Evolutionary conservation across 2,329 filamentous ascomycete species (phyloP).

Genomic region (Fusarium scirpi): DNA sequence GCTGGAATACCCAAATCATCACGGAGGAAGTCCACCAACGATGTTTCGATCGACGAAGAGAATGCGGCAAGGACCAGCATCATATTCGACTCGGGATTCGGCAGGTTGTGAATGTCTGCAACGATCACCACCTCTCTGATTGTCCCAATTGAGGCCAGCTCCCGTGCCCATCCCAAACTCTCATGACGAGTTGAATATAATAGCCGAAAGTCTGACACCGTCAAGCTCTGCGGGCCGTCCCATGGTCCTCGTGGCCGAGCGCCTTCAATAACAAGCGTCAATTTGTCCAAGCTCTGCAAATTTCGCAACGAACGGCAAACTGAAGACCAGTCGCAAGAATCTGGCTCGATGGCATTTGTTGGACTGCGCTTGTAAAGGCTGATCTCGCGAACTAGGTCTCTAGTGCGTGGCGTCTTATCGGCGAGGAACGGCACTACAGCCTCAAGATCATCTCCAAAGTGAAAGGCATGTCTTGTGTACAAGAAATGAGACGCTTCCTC

Average conservation of each 20-base stretch:
- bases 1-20: constrained; percentile 47
- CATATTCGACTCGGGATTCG: constrained; percentile 63
- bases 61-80: constrained; percentile 71
- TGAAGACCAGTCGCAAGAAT: constrained; percentile 65
- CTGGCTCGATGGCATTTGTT: constrained; percentile 52
- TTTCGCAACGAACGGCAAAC: constrained; percentile 62
- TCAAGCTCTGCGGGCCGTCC: constrained; percentile 61
- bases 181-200: constrained; percentile 60
- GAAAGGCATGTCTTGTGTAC: constrained; percentile 68
- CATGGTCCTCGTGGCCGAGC: constrained; percentile 64
- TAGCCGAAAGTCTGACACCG: constrained; percentile 60
- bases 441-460: constrained; percentile 71
- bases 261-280: constrained; percentile 66
- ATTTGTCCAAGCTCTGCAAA: constrained; percentile 54
- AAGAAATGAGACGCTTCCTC: constrained; percentile 67
- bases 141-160: constrained; percentile 63
- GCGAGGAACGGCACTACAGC: constrained; percentile 69
- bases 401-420: constrained; percentile 64
- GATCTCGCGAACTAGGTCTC: constrained; percentile 61
- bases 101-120: constrained; percentile 66
- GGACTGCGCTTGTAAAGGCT: constrained; percentile 67
- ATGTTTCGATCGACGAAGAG: constrained; percentile 68
- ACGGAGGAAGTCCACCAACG: constrained; percentile 65
- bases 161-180: constrained; percentile 68
- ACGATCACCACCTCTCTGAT: constrained; percentile 64